Base-by-base conservation (phyloP, 345 rosid genomes). In the Salix udensis region DNA sequence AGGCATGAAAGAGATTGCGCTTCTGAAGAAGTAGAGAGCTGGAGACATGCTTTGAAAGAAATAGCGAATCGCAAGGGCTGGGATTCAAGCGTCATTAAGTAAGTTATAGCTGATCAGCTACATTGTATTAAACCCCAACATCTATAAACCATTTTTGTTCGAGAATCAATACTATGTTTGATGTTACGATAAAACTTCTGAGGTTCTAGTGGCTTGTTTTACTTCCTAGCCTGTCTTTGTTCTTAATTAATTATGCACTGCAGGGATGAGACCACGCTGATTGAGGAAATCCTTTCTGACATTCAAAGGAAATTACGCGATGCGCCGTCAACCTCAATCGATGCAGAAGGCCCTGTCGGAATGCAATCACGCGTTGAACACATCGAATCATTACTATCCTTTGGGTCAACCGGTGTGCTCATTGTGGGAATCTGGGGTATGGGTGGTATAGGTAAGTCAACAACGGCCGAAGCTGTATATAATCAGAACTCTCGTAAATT, bases 391-490 rank as follows among this genome's bases (percentile, higher is more conserved):
- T 15, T n/a, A 7, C 18, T 74, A 28, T 15, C 19, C 68, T 0
- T 74, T 13, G 70, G 40, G 0, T 62, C 67, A 40, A 6, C 26
- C 13, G 58, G 62, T 10, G 68, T 60, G n/a, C 44, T 50, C 5
- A 8, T 42, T 42, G 13, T 74, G 65, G 76, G 76, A 6, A 24
- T 74, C 6, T 40, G 76, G 69, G 68, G 76, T 11, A 65, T 74
- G 62, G 23, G 39, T 21, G 77, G 77, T 18, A 44, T 73, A 21
- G 76, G 76, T 11, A 73, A 73, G 40, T 30, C 76, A n/a, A 73
- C 67, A 1, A 21, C 13, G 5, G 76, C 76, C 18, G 24, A 26
- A n/a, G 13, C 14, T 2, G 28, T 74, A 2, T 74, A 37, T 28
- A 6, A 74, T 42, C 30, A 26, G 9, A 24, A 14, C 58, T 24